phyloP scores from a whole-genome alignment of 768 basidiomycete species.

The Lactarius psammicola region DNA sequence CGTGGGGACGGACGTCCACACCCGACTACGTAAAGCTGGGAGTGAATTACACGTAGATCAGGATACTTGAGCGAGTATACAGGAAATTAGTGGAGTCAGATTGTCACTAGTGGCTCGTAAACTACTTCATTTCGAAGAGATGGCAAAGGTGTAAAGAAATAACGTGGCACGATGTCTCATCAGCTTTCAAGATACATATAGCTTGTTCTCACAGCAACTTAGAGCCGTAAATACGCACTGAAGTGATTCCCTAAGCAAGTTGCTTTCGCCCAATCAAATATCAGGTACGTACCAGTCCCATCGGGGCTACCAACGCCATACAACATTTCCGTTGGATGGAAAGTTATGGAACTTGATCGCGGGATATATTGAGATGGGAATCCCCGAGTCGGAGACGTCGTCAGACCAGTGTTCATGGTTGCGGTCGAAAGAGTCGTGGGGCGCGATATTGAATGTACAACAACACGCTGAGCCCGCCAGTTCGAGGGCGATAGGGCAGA shows the following conservation, averaged over 20 bases:
- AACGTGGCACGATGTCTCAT: background rate
- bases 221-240: constrained; percentile 29
- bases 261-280: background rate
- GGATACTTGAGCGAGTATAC: background rate
- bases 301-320: constrained; percentile 72
- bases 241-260: background rate
- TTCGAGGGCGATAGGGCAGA: constrained; percentile 58
- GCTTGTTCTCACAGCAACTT: constrained; percentile 23
- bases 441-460: constrained; percentile 55
- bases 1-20: too few relatives aligned
- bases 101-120: constrained; percentile 13
- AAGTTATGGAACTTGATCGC: constrained; percentile 61
- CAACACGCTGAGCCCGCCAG: constrained; percentile 65
- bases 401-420: constrained; percentile 54
- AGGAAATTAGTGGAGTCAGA: constrained; percentile 7
- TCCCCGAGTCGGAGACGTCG: constrained; percentile 52
- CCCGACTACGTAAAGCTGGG: constrained; percentile 15
- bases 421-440: constrained; percentile 44
- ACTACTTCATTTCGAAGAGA: constrained; percentile 14
- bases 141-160: constrained; percentile 13
- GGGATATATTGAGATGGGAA: constrained; percentile 60
- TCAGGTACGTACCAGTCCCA: constrained; percentile 44
- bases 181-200: background rate
- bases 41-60: background rate
- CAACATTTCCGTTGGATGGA: constrained; percentile 88